Conservation (phyloP, 352 stramenopile species). For the Globisporangium spinosum region DNA sequence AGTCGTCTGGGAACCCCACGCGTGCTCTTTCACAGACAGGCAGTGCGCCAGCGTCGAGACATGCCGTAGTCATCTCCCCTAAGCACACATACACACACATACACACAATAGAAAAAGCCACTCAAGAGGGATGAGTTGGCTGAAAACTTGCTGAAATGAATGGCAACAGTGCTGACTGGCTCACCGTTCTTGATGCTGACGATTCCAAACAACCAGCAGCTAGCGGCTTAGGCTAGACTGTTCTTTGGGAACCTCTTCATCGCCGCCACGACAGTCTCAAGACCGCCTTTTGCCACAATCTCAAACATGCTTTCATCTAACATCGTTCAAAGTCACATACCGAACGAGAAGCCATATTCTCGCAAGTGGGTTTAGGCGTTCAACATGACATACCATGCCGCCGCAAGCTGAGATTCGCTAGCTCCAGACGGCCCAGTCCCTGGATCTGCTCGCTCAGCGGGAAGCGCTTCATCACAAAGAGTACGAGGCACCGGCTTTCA, state of each 20-base stretch:
- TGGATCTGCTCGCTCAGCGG: constrained; percentile 56
- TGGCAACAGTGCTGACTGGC: background rate
- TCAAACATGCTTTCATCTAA: constrained; percentile 49
- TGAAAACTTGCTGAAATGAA: background rate
- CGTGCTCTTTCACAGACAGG: constrained; percentile 50
- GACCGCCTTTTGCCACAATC: constrained; percentile 51
- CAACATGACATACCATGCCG: constrained; percentile 31
- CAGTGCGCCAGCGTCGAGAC: constrained; percentile 46
- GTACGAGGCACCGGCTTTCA: constrained; percentile 47
- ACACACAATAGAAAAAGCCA: too few relatives aligned
- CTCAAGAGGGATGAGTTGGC: background rate
- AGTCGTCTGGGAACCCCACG: constrained; percentile 37
- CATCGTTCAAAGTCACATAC: background rate
- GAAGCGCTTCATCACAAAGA: constrained; percentile 58
- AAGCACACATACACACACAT: background rate
- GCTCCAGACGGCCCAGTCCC: constrained; percentile 42
- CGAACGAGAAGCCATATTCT: background rate
- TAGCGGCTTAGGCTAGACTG: constrained; percentile 44
- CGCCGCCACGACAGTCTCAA: constrained; percentile 40
- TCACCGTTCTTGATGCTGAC: constrained; percentile 46
- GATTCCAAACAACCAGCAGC: constrained; percentile 50
- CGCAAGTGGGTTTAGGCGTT: too few relatives aligned
- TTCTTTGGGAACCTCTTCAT: constrained; percentile 50
- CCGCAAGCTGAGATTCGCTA: constrained; percentile 56
- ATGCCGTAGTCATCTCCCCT: constrained; percentile 46